Conservation (phyloP, 495 filamentous ascomycete species). For the Letharia columbiana region DNA sequence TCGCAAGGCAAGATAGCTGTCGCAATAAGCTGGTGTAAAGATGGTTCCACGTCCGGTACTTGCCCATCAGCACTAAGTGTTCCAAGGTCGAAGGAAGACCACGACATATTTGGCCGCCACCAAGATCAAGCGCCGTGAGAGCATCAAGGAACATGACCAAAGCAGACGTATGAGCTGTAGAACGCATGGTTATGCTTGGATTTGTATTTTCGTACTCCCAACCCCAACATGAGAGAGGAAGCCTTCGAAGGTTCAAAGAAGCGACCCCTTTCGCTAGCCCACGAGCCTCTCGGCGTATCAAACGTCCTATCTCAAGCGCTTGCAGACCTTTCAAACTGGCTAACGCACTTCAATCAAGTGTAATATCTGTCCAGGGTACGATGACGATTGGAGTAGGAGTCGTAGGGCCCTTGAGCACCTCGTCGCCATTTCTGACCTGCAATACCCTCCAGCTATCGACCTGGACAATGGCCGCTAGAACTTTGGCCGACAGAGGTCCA, state of each 20-base stretch:
- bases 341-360: neutral
- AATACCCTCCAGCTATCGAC: neutral
- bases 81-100: neutral
- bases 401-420: neutral
- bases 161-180: neutral
- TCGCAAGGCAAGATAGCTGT: conserved; percentile 1
- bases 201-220: neutral
- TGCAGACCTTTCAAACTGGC: neutral
- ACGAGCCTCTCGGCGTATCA: neutral
- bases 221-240: neutral
- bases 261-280: neutral
- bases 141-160: neutral
- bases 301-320: neutral
- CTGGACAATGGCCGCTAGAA: neutral
- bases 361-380: neutral
- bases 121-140: neutral
- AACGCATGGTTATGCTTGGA: neutral
- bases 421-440: neutral
- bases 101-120: neutral
- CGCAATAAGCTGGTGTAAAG: neutral
- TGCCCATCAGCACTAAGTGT: neutral
- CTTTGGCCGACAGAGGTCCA: neutral
- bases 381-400: neutral
- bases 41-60: neutral
- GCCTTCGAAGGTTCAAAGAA: neutral